Evolutionary conservation across 176 grass and related monocot genomes (phyloP), one percentile per base, ranked within the genome.

Genomic region (Dactylis glomerata): DNA sequence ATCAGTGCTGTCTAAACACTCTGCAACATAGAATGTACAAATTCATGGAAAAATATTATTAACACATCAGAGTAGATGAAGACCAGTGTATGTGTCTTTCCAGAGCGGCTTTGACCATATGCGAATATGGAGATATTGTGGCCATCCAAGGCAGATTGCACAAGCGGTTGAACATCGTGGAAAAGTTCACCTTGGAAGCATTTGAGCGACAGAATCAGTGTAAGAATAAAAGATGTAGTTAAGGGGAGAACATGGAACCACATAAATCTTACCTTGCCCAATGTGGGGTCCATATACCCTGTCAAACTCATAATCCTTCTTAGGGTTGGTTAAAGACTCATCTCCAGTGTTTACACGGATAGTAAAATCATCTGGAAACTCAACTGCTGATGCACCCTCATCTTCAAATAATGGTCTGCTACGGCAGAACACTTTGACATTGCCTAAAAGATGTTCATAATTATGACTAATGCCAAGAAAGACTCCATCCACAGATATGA

Each of bases 271-370:
- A 90, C 96, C 96, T 92, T 98, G 96, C 33, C 89, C 91, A 79
- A 98, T 89, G 90, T 98, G 96, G 77, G 93, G 91, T 38, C 92
- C 96, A 87, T 94, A 95, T 81, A 98, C 93, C 72, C 91, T 91
- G 82, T 98, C 96, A 76, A 95, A 98, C 77, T 98, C 96, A 82
- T 93, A 98, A 85, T 95, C 91, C 86, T 92, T 98, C 77, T 98
- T 98, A 70, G 93, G 93, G 56, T 95, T 95, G 34, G 89, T 90
- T 81, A 98, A 86, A 74, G 93, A 98, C 42, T 95, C 93, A 82
- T 98, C 93, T 55, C 91, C 89, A 34, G 89, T 98, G 80, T 95
- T 95, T 82, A 98, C 87, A 75, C 93, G 91, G 55, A 98, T 94
- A 75, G 87, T 98, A 83, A 85, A 92, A 75, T 98, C 96, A 90